Percentiles rank a stretch among this genome's conserved stretches.
Evolutionary conservation across 306 rosid genomes (phyloP).

Genomic region (Cucumis sativus): Cucumber_9930_V3 NC_026661.2:17595001-17595500

Average conservation of each 20-base stretch:
- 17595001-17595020: not conserved
- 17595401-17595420: conserved; percentile 77
- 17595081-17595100: not conserved
- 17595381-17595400: conserved; percentile 1
- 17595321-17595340: not conserved
- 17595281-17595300: not conserved
- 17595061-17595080: not conserved
- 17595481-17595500: conserved; percentile 75
- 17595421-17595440: conserved; percentile 71
- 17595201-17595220: not conserved
- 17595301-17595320: not conserved
- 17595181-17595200: not conserved
- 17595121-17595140: conserved; percentile 1
- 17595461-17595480: conserved; percentile 91
- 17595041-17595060: not conserved
- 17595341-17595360: not conserved
- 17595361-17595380: not conserved
- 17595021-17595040: not conserved
- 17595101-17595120: not conserved
- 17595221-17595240: not conserved
- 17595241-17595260: not conserved
- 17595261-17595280: not conserved
- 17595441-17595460: conserved; percentile 81
- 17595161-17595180: not conserved
- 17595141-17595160: not conserved